A percentile compares a stretch with the other conserved stretches of the same genome.
Evolutionary conservation across 176 grass and related monocot genomes (phyloP).

Genomic region (Carex myosuroides): DNA sequence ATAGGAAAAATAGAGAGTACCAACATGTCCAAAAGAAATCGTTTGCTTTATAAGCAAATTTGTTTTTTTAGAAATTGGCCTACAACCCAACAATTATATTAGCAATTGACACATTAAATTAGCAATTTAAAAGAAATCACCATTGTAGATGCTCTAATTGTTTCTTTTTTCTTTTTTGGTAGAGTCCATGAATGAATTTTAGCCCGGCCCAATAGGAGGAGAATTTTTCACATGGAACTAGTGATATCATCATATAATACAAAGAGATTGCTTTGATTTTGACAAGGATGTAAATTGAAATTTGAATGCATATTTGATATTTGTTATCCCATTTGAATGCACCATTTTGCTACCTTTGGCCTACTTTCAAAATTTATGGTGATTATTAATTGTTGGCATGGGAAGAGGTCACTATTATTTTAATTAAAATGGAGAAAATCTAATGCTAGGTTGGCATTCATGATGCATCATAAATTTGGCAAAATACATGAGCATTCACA

Average conservation of each 20-base stretch:
- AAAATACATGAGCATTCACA: slow-evolving; percentile 6
- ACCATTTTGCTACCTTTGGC: neutral
- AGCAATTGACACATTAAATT: no score
- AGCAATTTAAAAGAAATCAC: no score
- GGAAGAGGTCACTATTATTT: neutral
- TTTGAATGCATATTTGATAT: neutral
- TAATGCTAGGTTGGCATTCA: slow-evolving; percentile 8
- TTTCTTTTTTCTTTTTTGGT: neutral
- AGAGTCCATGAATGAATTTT: neutral
- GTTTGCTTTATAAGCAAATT: no score
- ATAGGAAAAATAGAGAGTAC: no score
- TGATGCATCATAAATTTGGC: slow-evolving; percentile 2
- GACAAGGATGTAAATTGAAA: neutral
- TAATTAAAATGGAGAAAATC: neutral
- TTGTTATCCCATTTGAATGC: neutral
- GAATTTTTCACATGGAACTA: neutral
- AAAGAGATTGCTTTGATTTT: neutral
- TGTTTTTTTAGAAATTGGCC: no score
- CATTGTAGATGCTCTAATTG: no score
- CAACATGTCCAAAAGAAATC: no score
- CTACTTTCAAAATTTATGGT: neutral
- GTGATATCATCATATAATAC: no score
- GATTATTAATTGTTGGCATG: neutral
- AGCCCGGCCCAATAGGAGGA: neutral
- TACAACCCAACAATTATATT: no score